Evolutionary conservation across 805 yeast species (phyloP).

Genomic region (Yarrowia porcina): DNA sequence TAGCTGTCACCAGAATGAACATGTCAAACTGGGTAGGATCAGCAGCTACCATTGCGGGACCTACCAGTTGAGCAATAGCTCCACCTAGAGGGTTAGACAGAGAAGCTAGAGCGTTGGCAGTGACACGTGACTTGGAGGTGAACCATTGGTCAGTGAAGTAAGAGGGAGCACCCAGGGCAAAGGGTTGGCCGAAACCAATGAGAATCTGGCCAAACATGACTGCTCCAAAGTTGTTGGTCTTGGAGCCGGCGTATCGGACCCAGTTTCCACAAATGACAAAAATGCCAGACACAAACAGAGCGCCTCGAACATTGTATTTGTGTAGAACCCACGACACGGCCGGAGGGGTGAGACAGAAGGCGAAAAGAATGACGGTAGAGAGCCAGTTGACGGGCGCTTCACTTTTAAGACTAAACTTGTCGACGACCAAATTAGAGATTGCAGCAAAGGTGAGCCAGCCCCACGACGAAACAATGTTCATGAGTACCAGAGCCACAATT

Average conservation of each 20-base stretch:
- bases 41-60: constrained; percentile 36
- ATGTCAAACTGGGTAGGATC: constrained; percentile 31
- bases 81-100: constrained; percentile 39
- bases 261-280: constrained; percentile 36
- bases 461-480: constrained; percentile 38
- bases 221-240: constrained; percentile 33
- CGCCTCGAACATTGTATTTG: constrained; percentile 31
- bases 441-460: constrained; percentile 40
- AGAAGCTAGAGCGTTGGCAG: constrained; percentile 40
- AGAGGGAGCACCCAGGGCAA: constrained; percentile 37
- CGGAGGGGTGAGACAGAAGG: constrained; percentile 35
- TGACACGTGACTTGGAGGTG: constrained; percentile 37
- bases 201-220: constrained; percentile 39
- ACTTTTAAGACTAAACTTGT: constrained; percentile 31
- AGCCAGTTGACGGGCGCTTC: constrained; percentile 39
- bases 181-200: constrained; percentile 39
- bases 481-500: constrained; percentile 33
- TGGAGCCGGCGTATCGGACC: constrained; percentile 37
- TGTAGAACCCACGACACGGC: constrained; percentile 33
- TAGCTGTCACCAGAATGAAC: constrained; percentile 33
- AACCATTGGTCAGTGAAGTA: constrained; percentile 39
- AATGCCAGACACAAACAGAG: constrained; percentile 32
- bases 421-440: constrained; percentile 33
- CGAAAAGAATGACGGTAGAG: constrained; percentile 37
- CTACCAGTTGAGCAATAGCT: constrained; percentile 38